Conservation (phyloP, 1,284 basidiomycete species). For the Mycena sp. region DNA sequence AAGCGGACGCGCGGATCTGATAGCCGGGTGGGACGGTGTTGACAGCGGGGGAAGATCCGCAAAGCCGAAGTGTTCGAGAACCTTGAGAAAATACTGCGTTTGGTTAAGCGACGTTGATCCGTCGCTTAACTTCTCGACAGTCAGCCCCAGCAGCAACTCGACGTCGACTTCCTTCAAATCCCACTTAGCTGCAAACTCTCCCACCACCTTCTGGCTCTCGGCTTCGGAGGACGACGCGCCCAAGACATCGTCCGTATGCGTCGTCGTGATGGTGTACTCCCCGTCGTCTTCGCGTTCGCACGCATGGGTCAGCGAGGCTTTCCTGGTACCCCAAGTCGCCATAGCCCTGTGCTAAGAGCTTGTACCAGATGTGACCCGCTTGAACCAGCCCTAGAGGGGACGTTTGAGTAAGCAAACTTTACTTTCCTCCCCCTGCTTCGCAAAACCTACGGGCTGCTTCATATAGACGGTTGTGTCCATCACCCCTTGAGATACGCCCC, state of each 20-base stretch:
- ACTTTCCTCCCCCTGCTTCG: conserved; percentile 9
- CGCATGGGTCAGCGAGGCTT: conserved; percentile 17
- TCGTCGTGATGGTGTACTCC: conserved; percentile 11
- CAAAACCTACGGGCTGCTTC: conserved; percentile 12
- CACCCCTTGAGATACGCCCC: background rate
- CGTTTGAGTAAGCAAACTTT: background rate
- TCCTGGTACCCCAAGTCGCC: conserved; percentile 10
- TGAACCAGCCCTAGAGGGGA: conserved; percentile 17
- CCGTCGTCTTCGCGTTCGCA: background rate
- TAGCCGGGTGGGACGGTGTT: conserved; percentile 11
- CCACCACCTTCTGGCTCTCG: background rate
- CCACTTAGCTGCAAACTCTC: conserved; percentile 18
- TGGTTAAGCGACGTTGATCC: too few species aligned
- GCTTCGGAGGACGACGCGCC: conserved; percentile 18
- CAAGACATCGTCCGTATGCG: conserved; percentile 21
- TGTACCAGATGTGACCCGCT: conserved; percentile 23
- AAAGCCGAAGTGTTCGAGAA: conserved; percentile 11
- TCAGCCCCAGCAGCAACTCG: conserved; percentile 11
- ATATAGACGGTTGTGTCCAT: conserved; percentile 13
- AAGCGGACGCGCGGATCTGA: too few species aligned
- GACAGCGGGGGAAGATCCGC: conserved; percentile 5
- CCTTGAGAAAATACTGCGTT: too few species aligned
- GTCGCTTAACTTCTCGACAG: too few species aligned
- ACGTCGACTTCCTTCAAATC: conserved; percentile 17
- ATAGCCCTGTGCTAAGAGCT: background rate